Percentiles rank a stretch among this genome's conserved stretches.
These are phyloP conservation scores for Lachnellula hyalina DNA, from an alignment of 2,329 filamentous ascomycete genomes.

Conservation along the genomic window DNA sequence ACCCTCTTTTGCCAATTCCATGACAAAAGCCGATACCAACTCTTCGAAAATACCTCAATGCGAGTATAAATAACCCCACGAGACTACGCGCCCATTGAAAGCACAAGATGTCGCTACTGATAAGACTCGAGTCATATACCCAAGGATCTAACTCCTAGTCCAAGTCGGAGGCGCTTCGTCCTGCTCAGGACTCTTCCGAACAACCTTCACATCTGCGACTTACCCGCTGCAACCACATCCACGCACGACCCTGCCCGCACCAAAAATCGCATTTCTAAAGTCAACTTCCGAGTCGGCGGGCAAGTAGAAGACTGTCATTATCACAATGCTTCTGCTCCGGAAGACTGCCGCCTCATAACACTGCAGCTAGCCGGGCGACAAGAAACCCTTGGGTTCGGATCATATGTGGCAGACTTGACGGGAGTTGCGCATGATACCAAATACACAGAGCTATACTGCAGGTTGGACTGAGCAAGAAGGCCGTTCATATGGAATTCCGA, in stretches of 20 bases:
- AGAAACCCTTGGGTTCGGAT: constrained; percentile 55
- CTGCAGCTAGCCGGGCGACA: constrained; percentile 45
- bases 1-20: not conserved
- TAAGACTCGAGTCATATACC: constrained; percentile 18
- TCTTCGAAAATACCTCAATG: constrained; percentile 18
- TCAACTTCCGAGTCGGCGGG: constrained; percentile 29
- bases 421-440: constrained; percentile 61
- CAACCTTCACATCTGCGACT: constrained; percentile 56
- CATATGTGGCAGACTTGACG: constrained; percentile 56
- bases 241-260: constrained; percentile 45
- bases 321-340: constrained; percentile 47
- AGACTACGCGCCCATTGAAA: constrained; percentile 14
- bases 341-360: constrained; percentile 50
- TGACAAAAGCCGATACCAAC: no score
- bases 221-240: constrained; percentile 63
- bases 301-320: constrained; percentile 39
- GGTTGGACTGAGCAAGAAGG: constrained; percentile 67
- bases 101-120: constrained; percentile 1
- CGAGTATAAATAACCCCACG: constrained; percentile 17
- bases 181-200: constrained; percentile 55
- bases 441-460: constrained; percentile 58
- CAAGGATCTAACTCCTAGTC: constrained; percentile 45
- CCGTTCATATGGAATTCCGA: constrained; percentile 66
- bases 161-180: constrained; percentile 55
- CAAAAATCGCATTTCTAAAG: constrained; percentile 11